phyloP scores from a whole-genome alignment of 768 basidiomycete species.

The Myochromella boudieri region DNA sequence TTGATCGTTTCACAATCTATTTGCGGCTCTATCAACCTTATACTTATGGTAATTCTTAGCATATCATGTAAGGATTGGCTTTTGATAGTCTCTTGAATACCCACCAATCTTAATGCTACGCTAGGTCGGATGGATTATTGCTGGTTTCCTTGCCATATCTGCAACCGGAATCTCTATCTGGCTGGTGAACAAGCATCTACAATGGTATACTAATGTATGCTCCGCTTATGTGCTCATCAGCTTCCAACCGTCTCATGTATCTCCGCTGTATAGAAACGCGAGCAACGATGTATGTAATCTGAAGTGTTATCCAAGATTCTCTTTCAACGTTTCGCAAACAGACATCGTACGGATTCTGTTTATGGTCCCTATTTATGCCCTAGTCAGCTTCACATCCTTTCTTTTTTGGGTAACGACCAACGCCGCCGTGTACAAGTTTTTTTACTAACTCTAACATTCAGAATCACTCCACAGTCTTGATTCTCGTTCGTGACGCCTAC shows the following conservation, averaged over 20 bases:
- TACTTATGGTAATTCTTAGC: slow-evolving; percentile 34
- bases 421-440: not conserved
- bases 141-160: slow-evolving; percentile 56
- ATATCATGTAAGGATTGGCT: slow-evolving; percentile 48
- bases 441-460: slow-evolving; percentile 20
- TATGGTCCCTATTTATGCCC: slow-evolving; percentile 76
- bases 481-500: slow-evolving; percentile 72
- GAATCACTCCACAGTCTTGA: slow-evolving; percentile 68
- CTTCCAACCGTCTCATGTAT: not conserved
- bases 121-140: slow-evolving; percentile 70
- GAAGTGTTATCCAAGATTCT: not conserved
- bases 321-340: slow-evolving; percentile 20
- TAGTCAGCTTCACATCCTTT: slow-evolving; percentile 67
- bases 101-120: not conserved
- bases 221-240: not conserved
- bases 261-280: slow-evolving; percentile 50
- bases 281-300: slow-evolving; percentile 58
- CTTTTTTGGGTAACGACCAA: slow-evolving; percentile 59
- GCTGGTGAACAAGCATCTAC: slow-evolving; percentile 73
- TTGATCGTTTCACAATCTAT: not conserved
- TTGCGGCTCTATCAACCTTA: slow-evolving; percentile 1
- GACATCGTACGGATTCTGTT: slow-evolving; percentile 75
- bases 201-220: slow-evolving; percentile 67
- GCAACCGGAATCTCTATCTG: slow-evolving; percentile 62
- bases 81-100: not conserved